Evolutionary conservation across 441 rosid genomes (phyloP).

Genomic region (Daphne laureola): DNA sequence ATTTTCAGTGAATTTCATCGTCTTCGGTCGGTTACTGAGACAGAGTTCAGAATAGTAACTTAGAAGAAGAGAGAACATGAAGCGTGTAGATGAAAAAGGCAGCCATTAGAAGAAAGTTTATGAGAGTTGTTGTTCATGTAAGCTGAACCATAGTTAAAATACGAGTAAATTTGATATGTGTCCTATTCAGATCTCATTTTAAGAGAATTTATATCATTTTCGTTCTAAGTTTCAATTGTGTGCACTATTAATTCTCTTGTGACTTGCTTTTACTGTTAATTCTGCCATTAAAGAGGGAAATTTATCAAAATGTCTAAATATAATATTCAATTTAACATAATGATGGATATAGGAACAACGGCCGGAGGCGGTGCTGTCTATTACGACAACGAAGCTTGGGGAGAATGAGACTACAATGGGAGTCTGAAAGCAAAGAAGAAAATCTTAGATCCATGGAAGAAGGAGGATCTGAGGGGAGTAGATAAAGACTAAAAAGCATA

Average conservation of each 20-base stretch:
- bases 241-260: too few species aligned
- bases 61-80: conserved; percentile 19
- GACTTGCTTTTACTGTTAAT: too few species aligned
- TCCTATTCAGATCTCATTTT: too few species aligned
- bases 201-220: too few species aligned
- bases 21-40: neutral
- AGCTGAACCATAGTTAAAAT: too few species aligned
- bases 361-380: neutral
- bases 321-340: too few species aligned
- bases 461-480: neutral
- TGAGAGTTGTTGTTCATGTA: too few species aligned
- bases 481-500: neutral
- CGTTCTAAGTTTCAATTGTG: too few species aligned
- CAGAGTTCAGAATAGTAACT: conserved; percentile 5
- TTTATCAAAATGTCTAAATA: too few species aligned
- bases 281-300: too few species aligned
- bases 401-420: conserved; percentile 1
- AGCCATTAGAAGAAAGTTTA: conserved; percentile 1
- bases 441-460: neutral
- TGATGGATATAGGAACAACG: neutral
- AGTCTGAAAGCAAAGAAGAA: conserved; percentile 3
- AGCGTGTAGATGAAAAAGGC: conserved; percentile 16
- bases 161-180: too few species aligned
- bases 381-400: conserved; percentile 3
- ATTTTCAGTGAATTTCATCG: neutral